A percentile compares a stretch with the other conserved stretches of the same genome.
These are phyloP conservation scores for Ilyonectria robusta DNA, from an alignment of 2,329 filamentous ascomycete genomes.

Conservation along the genomic window DNA sequence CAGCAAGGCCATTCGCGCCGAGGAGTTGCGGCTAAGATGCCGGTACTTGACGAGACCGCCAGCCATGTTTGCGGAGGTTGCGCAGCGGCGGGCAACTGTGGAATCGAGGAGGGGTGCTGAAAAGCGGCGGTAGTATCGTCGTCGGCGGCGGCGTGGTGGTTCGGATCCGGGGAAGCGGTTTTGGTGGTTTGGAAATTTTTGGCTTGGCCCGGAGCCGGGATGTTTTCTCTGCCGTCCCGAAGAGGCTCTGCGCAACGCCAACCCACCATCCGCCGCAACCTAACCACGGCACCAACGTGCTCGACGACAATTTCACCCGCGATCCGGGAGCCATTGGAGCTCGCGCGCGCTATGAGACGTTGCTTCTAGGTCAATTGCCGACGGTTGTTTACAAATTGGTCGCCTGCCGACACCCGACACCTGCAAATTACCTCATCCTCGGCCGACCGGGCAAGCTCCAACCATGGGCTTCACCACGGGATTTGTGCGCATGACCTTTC, in stretches of 20 bases:
- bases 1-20: constrained; percentile 92
- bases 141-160: constrained; percentile 25
- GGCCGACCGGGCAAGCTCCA: constrained; percentile 44
- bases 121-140: constrained; percentile 2
- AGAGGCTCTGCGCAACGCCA: constrained; percentile 48
- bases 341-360: constrained; percentile 53
- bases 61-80: constrained; percentile 73
- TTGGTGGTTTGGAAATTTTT: constrained; percentile 53
- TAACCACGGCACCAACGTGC: constrained; percentile 35
- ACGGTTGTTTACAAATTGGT: constrained; percentile 38
- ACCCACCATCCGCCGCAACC: constrained; percentile 46
- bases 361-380: constrained; percentile 41
- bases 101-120: constrained; percentile 7
- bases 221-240: constrained; percentile 46
- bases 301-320: constrained; percentile 32
- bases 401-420: constrained; percentile 34
- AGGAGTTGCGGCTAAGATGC: constrained; percentile 86
- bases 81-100: constrained; percentile 10
- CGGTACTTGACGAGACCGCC: constrained; percentile 90
- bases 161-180: constrained; percentile 36
- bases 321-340: constrained; percentile 45
- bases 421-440: constrained; percentile 50
- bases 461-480: constrained; percentile 81
- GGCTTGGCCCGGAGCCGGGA: constrained; percentile 48
- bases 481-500: constrained; percentile 71